Percentiles rank a stretch among this genome's conserved stretches.
Evolutionary conservation across 2,329 filamentous ascomycete genomes (phyloP).

Genomic region (Chrysosporium queenslandicum): DNA sequence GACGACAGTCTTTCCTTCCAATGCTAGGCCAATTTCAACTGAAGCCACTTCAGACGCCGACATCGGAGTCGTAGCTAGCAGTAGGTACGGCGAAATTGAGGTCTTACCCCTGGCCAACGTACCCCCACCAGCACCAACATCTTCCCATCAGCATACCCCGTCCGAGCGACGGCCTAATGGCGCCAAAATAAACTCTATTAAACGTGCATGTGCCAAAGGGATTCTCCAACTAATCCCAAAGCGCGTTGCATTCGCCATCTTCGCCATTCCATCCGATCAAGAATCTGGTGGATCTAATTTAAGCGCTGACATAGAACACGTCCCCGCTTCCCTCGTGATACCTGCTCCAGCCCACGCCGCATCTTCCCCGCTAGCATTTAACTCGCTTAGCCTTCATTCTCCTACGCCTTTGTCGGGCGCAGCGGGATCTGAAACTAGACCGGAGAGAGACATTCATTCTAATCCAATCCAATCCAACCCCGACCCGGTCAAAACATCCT

Average conservation of each 20-base stretch:
- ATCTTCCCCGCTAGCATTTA: background rate
- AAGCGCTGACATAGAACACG: conserved; percentile 6
- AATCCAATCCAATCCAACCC: conserved; percentile 13
- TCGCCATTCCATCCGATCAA: conserved; percentile 12
- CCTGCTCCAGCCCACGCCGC: conserved; percentile 1
- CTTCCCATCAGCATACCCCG: conserved; percentile 7
- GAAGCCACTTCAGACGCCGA: conserved; percentile 16
- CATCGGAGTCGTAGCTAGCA: conserved; percentile 17
- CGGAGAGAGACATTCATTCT: conserved; percentile 9
- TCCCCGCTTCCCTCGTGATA: conserved; percentile 2
- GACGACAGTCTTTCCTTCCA: conserved; percentile 66
- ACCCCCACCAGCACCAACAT: conserved; percentile 17
- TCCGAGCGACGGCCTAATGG: conserved; percentile 18
- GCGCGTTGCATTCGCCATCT: conserved; percentile 31
- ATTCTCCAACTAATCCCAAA: conserved; percentile 37
- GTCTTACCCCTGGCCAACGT: conserved; percentile 8
- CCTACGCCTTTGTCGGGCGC: conserved; percentile 11
- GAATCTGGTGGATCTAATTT: background rate
- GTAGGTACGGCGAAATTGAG: background rate
- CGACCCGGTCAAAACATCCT: background rate
- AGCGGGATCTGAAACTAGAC: conserved; percentile 10
- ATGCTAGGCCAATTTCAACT: conserved; percentile 13
- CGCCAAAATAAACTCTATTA: conserved; percentile 32
- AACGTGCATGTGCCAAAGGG: conserved; percentile 36
- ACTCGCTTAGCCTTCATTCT: background rate